These are phyloP conservation scores for Paracamarosporium sp. DNA, from an alignment of 2,329 filamentous ascomycete species.

Conservation along the genomic window DNA sequence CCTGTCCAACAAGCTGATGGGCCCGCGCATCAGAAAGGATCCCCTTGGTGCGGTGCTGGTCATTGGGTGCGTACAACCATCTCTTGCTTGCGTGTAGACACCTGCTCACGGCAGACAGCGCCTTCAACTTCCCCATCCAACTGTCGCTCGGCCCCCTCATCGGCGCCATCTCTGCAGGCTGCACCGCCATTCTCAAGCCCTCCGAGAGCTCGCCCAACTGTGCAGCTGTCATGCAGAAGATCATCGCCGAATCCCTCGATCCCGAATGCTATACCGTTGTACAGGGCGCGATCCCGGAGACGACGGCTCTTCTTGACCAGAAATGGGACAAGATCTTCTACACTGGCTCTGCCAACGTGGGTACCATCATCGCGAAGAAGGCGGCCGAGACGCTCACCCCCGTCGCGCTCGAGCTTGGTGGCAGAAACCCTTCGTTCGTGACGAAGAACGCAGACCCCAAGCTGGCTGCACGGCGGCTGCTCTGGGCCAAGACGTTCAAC, in stretches of 20 bases:
- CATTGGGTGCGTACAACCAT: constrained; percentile 71
- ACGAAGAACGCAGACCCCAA: constrained; percentile 81
- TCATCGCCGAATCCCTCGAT: constrained; percentile 79
- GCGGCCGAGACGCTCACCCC: constrained; percentile 71
- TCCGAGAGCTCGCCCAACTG: constrained; percentile 80
- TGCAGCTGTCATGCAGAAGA: constrained; percentile 79
- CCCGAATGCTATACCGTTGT: constrained; percentile 76
- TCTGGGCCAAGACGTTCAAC: constrained; percentile 89
- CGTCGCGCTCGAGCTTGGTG: constrained; percentile 87
- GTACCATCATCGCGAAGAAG: constrained; percentile 63
- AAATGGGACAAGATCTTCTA: constrained; percentile 99
- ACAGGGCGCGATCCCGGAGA: constrained; percentile 83
- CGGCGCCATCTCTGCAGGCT: constrained; percentile 91
- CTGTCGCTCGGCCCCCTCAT: constrained; percentile 79
- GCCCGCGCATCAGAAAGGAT: constrained; percentile 82
- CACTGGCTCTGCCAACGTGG: constrained; percentile 80
- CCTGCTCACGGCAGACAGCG: constrained; percentile 48
- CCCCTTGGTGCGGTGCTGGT: constrained; percentile 83
- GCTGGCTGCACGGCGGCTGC: constrained; percentile 80
- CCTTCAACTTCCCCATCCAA: constrained; percentile 94
- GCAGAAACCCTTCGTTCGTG: constrained; percentile 89
- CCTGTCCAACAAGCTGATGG: constrained; percentile 71
- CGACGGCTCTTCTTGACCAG: constrained; percentile 79
- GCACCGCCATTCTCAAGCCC: constrained; percentile 88
- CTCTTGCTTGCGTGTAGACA: background rate